These are phyloP conservation scores for Rosellinia necatrix DNA, from an alignment of 2,329 filamentous ascomycete genomes.

Conservation along the genomic window DNA sequence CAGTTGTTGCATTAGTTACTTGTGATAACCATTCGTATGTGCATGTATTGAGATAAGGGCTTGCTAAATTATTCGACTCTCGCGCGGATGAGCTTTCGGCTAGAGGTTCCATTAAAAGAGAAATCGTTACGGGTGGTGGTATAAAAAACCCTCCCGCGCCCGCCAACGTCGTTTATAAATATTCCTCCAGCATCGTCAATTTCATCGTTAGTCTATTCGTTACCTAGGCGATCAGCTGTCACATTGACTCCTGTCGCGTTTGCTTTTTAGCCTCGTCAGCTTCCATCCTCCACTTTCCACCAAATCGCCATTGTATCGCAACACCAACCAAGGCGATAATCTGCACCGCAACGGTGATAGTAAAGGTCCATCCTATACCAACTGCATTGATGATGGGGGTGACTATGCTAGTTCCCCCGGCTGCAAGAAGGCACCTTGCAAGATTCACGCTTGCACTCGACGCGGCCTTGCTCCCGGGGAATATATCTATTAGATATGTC, in stretches of 20 bases:
- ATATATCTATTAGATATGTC: slow-evolving; percentile 60
- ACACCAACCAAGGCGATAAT: slow-evolving; percentile 50
- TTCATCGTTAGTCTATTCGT: neutral
- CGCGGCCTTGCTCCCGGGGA: slow-evolving; percentile 52
- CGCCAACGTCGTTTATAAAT: no score
- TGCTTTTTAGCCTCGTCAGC: slow-evolving; percentile 6
- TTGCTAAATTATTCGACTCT: no score
- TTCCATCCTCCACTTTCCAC: slow-evolving; percentile 43
- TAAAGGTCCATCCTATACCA: slow-evolving; percentile 53
- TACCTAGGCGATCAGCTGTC: no score
- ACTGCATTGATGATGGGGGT: slow-evolving; percentile 54
- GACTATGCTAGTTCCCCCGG: slow-evolving; percentile 54
- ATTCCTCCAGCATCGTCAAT: no score
- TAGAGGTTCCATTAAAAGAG: no score
- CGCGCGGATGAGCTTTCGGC: no score
- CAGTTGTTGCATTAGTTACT: no score
- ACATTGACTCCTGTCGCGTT: neutral
- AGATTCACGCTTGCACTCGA: slow-evolving; percentile 59
- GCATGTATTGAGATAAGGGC: no score
- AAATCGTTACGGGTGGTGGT: no score
- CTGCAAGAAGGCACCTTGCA: slow-evolving; percentile 56
- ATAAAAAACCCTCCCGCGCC: no score
- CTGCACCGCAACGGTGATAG: slow-evolving; percentile 50
- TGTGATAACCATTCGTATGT: no score
- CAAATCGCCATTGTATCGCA: slow-evolving; percentile 50